Base-by-base conservation (phyloP, 2,329 filamentous ascomycete genomes). In the Gyromitra esculenta region DNA sequence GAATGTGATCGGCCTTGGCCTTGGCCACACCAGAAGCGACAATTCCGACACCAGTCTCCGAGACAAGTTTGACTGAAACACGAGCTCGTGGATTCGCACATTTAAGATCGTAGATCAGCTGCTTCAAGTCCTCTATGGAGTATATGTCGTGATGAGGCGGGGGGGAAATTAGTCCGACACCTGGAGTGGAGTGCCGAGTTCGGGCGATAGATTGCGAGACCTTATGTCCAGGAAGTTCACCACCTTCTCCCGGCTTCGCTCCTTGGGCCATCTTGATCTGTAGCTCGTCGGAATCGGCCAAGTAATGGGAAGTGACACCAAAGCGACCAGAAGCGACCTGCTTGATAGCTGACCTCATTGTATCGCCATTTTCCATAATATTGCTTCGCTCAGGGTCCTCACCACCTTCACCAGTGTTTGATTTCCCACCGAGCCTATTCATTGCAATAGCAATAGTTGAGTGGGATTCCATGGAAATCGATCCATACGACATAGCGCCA, bases 211-310 rank as follows among this genome's bases (percentile, higher is more conserved):
- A 92, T 82, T 92, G 92, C 77, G 94, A 96, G 37, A 98, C 95
- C 86, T 98, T 98, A 87, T 97, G 94, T 52, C 95, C 95, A 64
- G 95, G 95, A 82, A 98, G 78, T 85, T 98, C 95, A 88, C 95
- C 95, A 86, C 95, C 95, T 85, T 98, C 95, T 85, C 95, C 95
- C 73, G 95, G 95, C 88, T 98, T 98, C 78, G 95, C 95, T 83
- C 95, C 95, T 85, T 98, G 95, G 8, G 95, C 95, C 95, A 98
- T 98, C 89, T 98, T 98, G 86, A 98, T 98, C 84, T 98, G 95
- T 59, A 98, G 87, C 85, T 98, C 94, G 82, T 98, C 95, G 18
- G 95, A 93, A 84, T 98, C 95, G 64, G 94, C 93, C 15, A 98
- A 89, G 83, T 97, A 98, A 83, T 93, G 92, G 75, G 93, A 96